Base-by-base conservation (phyloP, 2,329 filamentous ascomycete genomes). In the Torrubiella hemipterigena region DNA sequence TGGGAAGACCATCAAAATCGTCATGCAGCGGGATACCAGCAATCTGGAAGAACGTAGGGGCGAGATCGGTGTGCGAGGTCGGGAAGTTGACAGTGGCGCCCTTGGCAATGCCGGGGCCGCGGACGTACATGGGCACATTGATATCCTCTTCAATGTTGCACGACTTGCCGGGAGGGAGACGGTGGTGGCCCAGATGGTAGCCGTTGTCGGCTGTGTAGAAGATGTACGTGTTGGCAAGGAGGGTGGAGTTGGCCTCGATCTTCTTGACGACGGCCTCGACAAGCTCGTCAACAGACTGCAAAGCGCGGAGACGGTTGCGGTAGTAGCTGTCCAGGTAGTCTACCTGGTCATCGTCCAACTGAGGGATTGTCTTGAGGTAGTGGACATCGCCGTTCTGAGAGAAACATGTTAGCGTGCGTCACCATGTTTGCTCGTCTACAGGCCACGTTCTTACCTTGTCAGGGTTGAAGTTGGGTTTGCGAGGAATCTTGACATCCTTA, bases 391-490 rank as follows among this genome's bases (percentile, higher is more conserved):
- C 54, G 0, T 56, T 39, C 34, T 36, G 22, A 9, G 12, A 24
- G 4, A 3, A 8, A 16, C 17, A 22, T 13, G 29, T 28, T 29
- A 31, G 10, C 6, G 12, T 27, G 5, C 11, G 10, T 12, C 12
- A 24, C 12, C 14, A 14, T n/a, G 22, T 11, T 22, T 22, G 20
- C 8, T 22, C 8, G 20, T 8, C 20, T 8, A 22, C 20, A 22
- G 20, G n/a, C 8, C 20, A n/a, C 8, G 20, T 22, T 22, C 7
- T 24, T 32, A 33, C 34, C n/a, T 39, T 37, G 9, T 44, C 42
- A 0, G 77, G 75, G 45, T 84, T 83, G 55, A 83, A 83, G 43
- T 77, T 70, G 0, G 61, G 54, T 1, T 64, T 74, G n/a, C 78
- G 57, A 0, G 79, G 78, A 1, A 82, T 66, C 18, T 60, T 66